Conservation (phyloP, 805 yeast genomes). For the Jamesozyma jinghongensis region DNA sequence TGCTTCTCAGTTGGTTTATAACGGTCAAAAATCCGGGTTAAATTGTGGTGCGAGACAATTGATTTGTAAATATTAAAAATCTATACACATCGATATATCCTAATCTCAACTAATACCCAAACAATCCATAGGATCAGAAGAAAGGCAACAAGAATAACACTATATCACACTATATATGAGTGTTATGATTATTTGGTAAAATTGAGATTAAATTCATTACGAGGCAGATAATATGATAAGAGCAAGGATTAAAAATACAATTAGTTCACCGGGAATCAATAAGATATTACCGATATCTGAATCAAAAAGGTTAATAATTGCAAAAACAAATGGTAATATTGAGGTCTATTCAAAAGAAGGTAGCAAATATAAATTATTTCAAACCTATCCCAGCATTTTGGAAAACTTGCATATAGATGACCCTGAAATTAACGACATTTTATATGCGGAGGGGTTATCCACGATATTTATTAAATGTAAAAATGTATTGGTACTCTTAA, state of each 20-base stretch:
- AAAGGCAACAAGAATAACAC: too few species aligned
- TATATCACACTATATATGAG: too few species aligned
- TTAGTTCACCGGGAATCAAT: constrained; percentile 16
- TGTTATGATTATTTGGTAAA: neutral
- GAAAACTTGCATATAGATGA: constrained; percentile 15
- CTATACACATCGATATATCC: too few species aligned
- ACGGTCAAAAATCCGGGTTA: too few species aligned
- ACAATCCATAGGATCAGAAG: too few species aligned
- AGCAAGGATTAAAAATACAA: constrained; percentile 14
- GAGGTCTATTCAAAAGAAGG: constrained; percentile 23
- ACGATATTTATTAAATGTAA: constrained; percentile 26
- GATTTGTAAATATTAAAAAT: too few species aligned
- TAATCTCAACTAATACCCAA: too few species aligned
- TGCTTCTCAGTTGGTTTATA: too few species aligned
- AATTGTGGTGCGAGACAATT: too few species aligned
- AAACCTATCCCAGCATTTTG: constrained; percentile 23
- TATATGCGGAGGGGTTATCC: constrained; percentile 17
- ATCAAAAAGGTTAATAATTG: constrained; percentile 20
- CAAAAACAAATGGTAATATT: constrained; percentile 23
- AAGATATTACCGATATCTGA: constrained; percentile 21
- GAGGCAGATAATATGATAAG: constrained; percentile 12
- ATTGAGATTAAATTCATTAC: neutral
- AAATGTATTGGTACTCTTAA: constrained; percentile 19
- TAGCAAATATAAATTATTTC: constrained; percentile 17
- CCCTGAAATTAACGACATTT: constrained; percentile 13